Evolutionary conservation across 1,284 basidiomycete species (phyloP).

Genomic region (Fistulina hepatica): DNA sequence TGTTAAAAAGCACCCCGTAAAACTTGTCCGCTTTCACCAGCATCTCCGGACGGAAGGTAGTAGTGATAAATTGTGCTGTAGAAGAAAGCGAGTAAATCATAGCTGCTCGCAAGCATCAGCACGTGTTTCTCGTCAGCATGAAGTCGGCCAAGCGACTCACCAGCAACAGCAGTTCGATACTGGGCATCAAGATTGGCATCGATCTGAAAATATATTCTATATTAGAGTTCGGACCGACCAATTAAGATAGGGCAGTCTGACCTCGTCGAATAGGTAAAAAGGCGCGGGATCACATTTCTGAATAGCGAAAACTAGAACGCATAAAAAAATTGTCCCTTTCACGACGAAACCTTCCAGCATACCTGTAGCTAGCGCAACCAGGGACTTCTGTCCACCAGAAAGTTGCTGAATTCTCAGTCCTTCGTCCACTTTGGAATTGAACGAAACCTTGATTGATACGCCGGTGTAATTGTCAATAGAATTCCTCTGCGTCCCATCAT

Average conservation of each 20-base stretch:
- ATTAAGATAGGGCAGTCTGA: conserved; percentile 18
- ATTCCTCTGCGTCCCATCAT: conserved; percentile 59
- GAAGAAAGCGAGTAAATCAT: conserved; percentile 90
- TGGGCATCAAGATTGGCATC: conserved; percentile 97
- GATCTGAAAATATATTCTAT: conserved; percentile 51
- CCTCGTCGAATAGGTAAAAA: conserved; percentile 99
- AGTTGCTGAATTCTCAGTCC: conserved; percentile 93
- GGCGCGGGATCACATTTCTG: conserved; percentile 99
- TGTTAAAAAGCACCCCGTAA: conserved; percentile 98
- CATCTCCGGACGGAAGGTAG: conserved; percentile 98
- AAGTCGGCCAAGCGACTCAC: conserved; percentile 33
- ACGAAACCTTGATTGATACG: conserved; percentile 94
- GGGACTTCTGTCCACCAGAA: conserved; percentile 95
- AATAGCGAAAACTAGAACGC: conserved; percentile 79
- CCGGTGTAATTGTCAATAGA: conserved; percentile 93
- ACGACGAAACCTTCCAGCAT: conserved; percentile 10
- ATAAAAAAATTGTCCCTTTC: background rate
- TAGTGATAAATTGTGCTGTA: conserved; percentile 95
- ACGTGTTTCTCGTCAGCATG: background rate
- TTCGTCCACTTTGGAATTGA: conserved; percentile 97
- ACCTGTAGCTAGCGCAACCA: conserved; percentile 94
- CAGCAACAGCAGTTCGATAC: conserved; percentile 92
- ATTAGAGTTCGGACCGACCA: conserved; percentile 1
- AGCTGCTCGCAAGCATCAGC: conserved; percentile 33
- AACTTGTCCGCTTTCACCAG: conserved; percentile 90